These are phyloP conservation scores for Paramecium octaurelia DNA, from an alignment of 73 alveolate genomes.

Conservation along the genomic window DNA sequence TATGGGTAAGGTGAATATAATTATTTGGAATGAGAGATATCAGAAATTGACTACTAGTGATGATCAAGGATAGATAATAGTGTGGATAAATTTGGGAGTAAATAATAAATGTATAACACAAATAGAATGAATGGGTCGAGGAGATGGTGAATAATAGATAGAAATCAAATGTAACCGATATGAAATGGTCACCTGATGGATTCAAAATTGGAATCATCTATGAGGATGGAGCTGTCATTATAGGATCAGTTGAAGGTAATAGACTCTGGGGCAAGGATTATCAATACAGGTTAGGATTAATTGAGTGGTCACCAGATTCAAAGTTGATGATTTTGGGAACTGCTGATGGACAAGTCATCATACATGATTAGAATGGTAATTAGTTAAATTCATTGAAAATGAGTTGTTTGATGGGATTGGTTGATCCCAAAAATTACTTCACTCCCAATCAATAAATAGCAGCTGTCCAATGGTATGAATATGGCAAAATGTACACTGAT, in stretches of 20 bases:
- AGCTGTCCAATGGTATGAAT: constrained; percentile 79
- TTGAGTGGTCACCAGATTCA: constrained; percentile 99
- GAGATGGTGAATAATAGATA: constrained; percentile 99
- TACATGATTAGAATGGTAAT: constrained; percentile 86
- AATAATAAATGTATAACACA: background rate
- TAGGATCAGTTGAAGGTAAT: constrained; percentile 99
- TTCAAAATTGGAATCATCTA: constrained; percentile 92
- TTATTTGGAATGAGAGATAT: constrained; percentile 92
- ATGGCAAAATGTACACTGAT: constrained; percentile 64
- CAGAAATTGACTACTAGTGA: constrained; percentile 93
- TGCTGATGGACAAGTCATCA: constrained; percentile 92
- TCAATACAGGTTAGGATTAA: constrained; percentile 76
- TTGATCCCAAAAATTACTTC: constrained; percentile 42
- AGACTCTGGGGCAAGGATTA: constrained; percentile 97
- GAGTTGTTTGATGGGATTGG: constrained; percentile 71
- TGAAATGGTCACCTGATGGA: constrained; percentile 99
- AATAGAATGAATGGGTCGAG: constrained; percentile 79
- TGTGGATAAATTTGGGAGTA: constrained; percentile 88
- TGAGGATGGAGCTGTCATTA: constrained; percentile 99
- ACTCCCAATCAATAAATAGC: constrained; percentile 70
- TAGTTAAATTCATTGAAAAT: constrained; percentile 70
- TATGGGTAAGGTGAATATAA: constrained; percentile 62
- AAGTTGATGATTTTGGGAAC: constrained; percentile 96
- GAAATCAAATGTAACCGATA: constrained; percentile 96
- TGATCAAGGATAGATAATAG: constrained; percentile 94